These are phyloP conservation scores for Beauveria sp. DNA, from an alignment of 2,329 filamentous ascomycete species.

Conservation along the genomic window DNA sequence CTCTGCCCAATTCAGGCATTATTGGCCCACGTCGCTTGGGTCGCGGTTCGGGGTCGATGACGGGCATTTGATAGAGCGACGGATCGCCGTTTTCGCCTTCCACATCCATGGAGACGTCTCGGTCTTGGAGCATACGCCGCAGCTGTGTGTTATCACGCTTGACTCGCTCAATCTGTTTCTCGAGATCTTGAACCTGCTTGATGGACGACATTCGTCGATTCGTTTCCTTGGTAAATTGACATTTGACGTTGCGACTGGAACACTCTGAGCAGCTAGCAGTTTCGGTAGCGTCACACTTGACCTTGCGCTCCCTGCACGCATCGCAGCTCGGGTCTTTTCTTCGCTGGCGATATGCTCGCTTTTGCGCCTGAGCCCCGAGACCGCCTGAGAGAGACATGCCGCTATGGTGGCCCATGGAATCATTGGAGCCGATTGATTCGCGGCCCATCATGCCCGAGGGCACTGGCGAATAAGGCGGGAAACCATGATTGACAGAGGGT, in stretches of 20 bases:
- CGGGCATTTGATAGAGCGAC: slow-evolving; percentile 49
- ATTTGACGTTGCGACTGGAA: slow-evolving; percentile 91
- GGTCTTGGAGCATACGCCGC: slow-evolving; percentile 52
- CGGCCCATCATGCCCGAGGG: slow-evolving; percentile 43
- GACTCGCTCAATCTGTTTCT: slow-evolving; percentile 78
- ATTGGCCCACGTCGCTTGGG: slow-evolving; percentile 53
- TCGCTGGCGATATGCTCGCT: slow-evolving; percentile 87
- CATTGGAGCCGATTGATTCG: slow-evolving; percentile 52
- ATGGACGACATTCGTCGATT: slow-evolving; percentile 98
- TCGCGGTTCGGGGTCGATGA: slow-evolving; percentile 58
- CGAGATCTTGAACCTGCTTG: slow-evolving; percentile 96
- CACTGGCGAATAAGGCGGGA: slow-evolving; percentile 47
- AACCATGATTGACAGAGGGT: slow-evolving; percentile 39
- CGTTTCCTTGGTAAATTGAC: slow-evolving; percentile 98
- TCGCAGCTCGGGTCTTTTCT: slow-evolving; percentile 97
- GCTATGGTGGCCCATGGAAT: slow-evolving; percentile 49
- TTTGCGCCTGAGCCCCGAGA: slow-evolving; percentile 56
- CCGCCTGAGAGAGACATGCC: slow-evolving; percentile 21
- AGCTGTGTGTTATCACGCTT: slow-evolving; percentile 73
- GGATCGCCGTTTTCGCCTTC: slow-evolving; percentile 42
- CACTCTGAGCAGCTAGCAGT: slow-evolving; percentile 96
- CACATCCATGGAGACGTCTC: slow-evolving; percentile 42
- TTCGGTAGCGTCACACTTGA: slow-evolving; percentile 93
- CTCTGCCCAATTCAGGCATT: slow-evolving; percentile 62
- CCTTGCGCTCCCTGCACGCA: slow-evolving; percentile 80